Conservation (phyloP, 352 stramenopile species). For the Globisporangium apiculatum region DNA sequence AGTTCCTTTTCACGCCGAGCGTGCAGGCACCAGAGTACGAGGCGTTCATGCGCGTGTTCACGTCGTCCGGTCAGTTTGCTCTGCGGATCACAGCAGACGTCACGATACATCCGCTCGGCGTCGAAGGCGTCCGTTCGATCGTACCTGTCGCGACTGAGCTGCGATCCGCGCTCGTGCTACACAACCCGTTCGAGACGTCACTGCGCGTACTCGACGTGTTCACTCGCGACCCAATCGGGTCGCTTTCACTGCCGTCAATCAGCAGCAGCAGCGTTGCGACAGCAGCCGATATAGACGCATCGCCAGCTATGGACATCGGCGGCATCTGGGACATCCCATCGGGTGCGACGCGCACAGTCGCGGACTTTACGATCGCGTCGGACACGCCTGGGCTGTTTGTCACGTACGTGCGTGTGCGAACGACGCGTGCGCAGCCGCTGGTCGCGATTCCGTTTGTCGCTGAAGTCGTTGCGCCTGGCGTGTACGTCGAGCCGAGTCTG, state of each 20-base stretch:
- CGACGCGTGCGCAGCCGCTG: slow-evolving; percentile 1
- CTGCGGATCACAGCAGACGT: slow-evolving; percentile 28
- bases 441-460: slow-evolving; percentile 31
- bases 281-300: no score
- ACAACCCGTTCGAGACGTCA: slow-evolving; percentile 30
- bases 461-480: slow-evolving; percentile 25
- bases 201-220: slow-evolving; percentile 48
- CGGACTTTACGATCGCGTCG: slow-evolving; percentile 26
- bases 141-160: slow-evolving; percentile 27
- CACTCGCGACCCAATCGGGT: slow-evolving; percentile 26
- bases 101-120: slow-evolving; percentile 20
- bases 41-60: slow-evolving; percentile 31
- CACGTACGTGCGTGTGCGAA: slow-evolving; percentile 30
- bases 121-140: slow-evolving; percentile 19
- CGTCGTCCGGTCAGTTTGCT: slow-evolving; percentile 39
- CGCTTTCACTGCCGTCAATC: slow-evolving; percentile 9
- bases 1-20: slow-evolving; percentile 31
- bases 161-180: slow-evolving; percentile 26
- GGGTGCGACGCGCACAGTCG: slow-evolving; percentile 23
- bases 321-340: slow-evolving; percentile 35
- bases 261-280: no score
- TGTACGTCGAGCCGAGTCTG: slow-evolving; percentile 29
- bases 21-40: slow-evolving; percentile 17
- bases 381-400: slow-evolving; percentile 21
- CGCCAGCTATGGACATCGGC: neutral